phyloP scores from a whole-genome alignment of 345 rosid genomes.

The Excoecaria agallocha region DNA sequence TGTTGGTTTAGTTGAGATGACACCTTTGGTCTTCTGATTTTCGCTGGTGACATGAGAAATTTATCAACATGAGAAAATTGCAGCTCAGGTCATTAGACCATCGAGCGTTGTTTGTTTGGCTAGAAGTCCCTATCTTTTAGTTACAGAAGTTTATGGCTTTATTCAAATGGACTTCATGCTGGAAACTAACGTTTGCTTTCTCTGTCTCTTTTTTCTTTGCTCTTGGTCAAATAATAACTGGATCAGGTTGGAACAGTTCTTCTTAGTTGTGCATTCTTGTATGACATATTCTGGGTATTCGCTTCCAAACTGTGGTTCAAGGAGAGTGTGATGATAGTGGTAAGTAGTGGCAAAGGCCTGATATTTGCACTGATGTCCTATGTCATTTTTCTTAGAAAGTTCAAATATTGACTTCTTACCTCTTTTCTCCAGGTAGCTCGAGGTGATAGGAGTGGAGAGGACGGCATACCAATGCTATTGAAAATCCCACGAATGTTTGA shows the following conservation, averaged over 20 bases:
- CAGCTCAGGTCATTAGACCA: neutral
- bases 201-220: neutral
- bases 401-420: neutral
- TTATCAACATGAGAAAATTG: neutral
- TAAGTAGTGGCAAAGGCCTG: constrained; percentile 35
- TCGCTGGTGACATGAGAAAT: neutral
- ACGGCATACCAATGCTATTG: constrained; percentile 92
- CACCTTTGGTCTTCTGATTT: neutral
- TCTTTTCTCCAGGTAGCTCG: constrained; percentile 74
- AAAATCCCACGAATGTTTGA: constrained; percentile 97
- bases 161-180: neutral
- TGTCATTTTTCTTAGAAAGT: neutral
- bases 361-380: neutral
- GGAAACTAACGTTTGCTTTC: neutral
- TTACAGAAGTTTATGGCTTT: neutral
- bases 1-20: constrained; percentile 8
- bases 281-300: constrained; percentile 99
- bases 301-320: constrained; percentile 93
- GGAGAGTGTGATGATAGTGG: constrained; percentile 99
- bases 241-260: constrained; percentile 93
- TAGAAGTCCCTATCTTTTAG: neutral
- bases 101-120: neutral
- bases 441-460: constrained; percentile 92
- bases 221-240: constrained; percentile 15
- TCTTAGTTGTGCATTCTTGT: constrained; percentile 89